phyloP scores from a whole-genome alignment of 148 eudicot species.

The Spergularia bocconei region DNA sequence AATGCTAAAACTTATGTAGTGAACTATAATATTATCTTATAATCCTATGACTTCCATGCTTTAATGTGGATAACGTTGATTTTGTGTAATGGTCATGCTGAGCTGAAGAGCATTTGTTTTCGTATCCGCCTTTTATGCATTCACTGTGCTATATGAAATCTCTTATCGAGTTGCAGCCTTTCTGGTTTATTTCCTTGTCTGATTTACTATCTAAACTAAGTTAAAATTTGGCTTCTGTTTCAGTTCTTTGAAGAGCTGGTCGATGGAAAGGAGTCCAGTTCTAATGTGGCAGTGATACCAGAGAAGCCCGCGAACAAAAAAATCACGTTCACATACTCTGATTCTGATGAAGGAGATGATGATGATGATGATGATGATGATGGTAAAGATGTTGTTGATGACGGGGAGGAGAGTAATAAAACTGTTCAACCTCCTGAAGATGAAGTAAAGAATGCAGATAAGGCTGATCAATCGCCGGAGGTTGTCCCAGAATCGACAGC shows the following conservation, averaged over 20 bases:
- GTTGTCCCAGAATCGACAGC: constrained; percentile 15
- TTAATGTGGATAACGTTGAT: not conserved
- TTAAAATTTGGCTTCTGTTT: constrained; percentile 13
- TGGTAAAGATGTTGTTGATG: constrained; percentile 32
- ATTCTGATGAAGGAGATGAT: constrained; percentile 57
- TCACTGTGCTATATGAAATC: not conserved
- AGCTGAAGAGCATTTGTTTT: not conserved
- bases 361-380: constrained; percentile 44
- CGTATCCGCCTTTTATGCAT: not conserved
- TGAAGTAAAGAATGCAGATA: constrained; percentile 24
- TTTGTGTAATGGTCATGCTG: not conserved
- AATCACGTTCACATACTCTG: constrained; percentile 62
- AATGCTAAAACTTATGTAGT: not conserved
- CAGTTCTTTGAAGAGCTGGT: constrained; percentile 82
- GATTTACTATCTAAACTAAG: not conserved
- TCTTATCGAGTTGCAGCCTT: not conserved
- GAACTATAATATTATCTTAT: not conserved
- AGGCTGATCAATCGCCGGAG: constrained; percentile 15
- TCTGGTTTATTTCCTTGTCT: constrained; percentile 7
- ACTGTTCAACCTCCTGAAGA: constrained; percentile 24
- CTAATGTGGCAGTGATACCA: constrained; percentile 23
- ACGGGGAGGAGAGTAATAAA: constrained; percentile 29
- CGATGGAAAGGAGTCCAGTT: constrained; percentile 40
- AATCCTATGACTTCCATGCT: not conserved
- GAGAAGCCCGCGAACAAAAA: constrained; percentile 59